phyloP scores from a whole-genome alignment of 1,139 yeast genomes.

The Blastobotrys apis region DNA sequence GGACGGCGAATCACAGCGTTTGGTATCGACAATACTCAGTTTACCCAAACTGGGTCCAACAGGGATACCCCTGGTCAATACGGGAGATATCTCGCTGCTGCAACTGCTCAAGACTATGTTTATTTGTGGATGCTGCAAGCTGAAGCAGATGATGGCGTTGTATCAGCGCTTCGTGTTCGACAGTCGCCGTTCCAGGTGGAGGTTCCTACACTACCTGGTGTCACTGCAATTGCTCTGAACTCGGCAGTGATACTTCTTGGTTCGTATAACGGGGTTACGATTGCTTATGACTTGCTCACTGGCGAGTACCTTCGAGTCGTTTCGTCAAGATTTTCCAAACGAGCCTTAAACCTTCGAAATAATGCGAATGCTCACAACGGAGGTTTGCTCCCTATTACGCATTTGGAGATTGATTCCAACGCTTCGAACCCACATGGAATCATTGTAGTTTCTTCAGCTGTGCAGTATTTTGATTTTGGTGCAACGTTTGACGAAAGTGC shows the following conservation, averaged over 20 bases:
- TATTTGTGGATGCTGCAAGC: slow-evolving; percentile 42
- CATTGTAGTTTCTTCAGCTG: slow-evolving; percentile 50
- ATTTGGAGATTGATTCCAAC: slow-evolving; percentile 44
- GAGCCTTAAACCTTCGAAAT: slow-evolving; percentile 34
- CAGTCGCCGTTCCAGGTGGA: slow-evolving; percentile 31
- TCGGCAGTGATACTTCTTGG: slow-evolving; percentile 51
- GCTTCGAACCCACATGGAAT: slow-evolving; percentile 48
- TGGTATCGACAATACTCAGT: slow-evolving; percentile 24
- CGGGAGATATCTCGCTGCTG: slow-evolving; percentile 48
- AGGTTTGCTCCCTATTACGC: slow-evolving; percentile 39
- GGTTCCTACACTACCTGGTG: slow-evolving; percentile 30
- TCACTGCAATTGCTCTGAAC: slow-evolving; percentile 41
- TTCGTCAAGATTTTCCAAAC: slow-evolving; percentile 45
- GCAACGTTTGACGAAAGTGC: slow-evolving; percentile 28
- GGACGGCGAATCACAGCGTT: slow-evolving; percentile 22
- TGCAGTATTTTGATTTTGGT: slow-evolving; percentile 66
- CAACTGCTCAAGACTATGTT: slow-evolving; percentile 38
- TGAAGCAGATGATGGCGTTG: slow-evolving; percentile 21
- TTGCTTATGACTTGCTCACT: slow-evolving; percentile 58
- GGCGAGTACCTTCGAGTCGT: slow-evolving; percentile 53
- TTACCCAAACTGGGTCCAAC: slow-evolving; percentile 27
- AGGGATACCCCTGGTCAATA: slow-evolving; percentile 49
- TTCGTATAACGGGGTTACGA: slow-evolving; percentile 59
- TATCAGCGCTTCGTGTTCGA: slow-evolving; percentile 24
- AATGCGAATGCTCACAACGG: slow-evolving; percentile 18